Evolutionary conservation across 2,329 filamentous ascomycete species (phyloP).

Genomic region (Orbilia ellipsospora): DNA sequence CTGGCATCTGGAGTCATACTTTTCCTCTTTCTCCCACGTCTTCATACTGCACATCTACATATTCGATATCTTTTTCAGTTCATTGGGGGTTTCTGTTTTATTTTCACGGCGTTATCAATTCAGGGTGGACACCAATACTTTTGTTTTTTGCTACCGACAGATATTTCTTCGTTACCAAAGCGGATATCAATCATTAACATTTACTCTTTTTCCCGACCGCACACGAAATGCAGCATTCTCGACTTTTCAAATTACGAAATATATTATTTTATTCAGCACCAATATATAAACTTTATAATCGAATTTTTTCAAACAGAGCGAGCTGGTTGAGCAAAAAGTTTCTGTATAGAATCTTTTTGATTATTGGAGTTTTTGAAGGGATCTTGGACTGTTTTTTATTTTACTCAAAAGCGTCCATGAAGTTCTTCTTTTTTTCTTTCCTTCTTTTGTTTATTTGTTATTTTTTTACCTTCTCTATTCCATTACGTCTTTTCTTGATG

Average conservation of each 20-base stretch:
- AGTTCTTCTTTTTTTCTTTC: neutral
- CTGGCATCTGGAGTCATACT: slow-evolving; percentile 14
- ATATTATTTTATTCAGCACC: neutral
- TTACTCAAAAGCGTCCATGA: neutral
- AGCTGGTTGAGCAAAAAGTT: slow-evolving; percentile 24
- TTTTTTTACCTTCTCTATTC: slow-evolving; percentile 8
- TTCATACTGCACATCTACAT: slow-evolving; percentile 3
- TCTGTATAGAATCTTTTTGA: slow-evolving; percentile 12
- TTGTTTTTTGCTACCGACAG: neutral
- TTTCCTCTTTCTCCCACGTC: neutral
- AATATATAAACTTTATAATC: slow-evolving; percentile 20
- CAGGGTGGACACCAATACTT: slow-evolving; percentile 22
- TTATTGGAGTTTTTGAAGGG: slow-evolving; percentile 14
- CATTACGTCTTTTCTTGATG: slow-evolving; percentile 3
- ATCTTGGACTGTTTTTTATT: neutral
- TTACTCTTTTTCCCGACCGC: neutral
- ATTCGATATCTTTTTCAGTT: slow-evolving; percentile 1
- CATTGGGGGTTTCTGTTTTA: slow-evolving; percentile 11
- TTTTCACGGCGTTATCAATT: slow-evolving; percentile 25
- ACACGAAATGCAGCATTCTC: neutral
- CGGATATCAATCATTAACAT: neutral
- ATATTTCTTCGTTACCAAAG: neutral
- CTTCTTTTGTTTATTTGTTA: neutral
- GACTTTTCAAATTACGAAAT: slow-evolving; percentile 8
- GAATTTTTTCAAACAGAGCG: neutral